These are phyloP conservation scores for Monosporascus cannonballus DNA, from an alignment of 2,329 filamentous ascomycete genomes.

Conservation along the genomic window DNA sequence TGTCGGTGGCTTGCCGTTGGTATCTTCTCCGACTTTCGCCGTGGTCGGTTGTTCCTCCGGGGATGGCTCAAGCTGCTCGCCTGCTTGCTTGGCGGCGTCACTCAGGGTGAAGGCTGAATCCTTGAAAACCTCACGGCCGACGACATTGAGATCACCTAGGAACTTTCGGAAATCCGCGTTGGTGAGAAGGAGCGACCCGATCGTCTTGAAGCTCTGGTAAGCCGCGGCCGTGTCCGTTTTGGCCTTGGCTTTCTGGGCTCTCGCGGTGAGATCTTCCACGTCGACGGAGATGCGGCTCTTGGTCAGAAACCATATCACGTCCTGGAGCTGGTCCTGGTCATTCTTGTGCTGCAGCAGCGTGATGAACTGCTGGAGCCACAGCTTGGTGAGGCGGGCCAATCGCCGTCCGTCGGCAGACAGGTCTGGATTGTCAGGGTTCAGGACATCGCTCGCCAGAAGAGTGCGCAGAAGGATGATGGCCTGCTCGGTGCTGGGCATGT, in stretches of 20 bases:
- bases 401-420: constrained; percentile 73
- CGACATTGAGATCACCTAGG: constrained; percentile 69
- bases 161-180: constrained; percentile 90
- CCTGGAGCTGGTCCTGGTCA: constrained; percentile 75
- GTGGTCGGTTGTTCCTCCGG: constrained; percentile 50
- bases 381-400: constrained; percentile 64
- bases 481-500: constrained; percentile 89
- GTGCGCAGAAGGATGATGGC: constrained; percentile 72
- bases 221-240: constrained; percentile 68
- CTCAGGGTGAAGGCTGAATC: constrained; percentile 80
- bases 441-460: constrained; percentile 67
- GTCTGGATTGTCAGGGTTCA: constrained; percentile 69
- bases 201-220: constrained; percentile 75
- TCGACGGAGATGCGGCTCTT: constrained; percentile 69
- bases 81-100: constrained; percentile 66
- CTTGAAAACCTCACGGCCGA: constrained; percentile 78
- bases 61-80: constrained; percentile 66
- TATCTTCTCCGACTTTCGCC: constrained; percentile 28
- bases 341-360: constrained; percentile 82
- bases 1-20: constrained; percentile 36
- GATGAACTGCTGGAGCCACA: constrained; percentile 74
- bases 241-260: constrained; percentile 56
- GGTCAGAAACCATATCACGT: constrained; percentile 80
- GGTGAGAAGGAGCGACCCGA: constrained; percentile 77
- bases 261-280: constrained; percentile 53